A percentile compares a stretch with the other conserved stretches of the same genome.
These are phyloP conservation scores for Aspergillus transmontanensis DNA, from an alignment of 2,329 filamentous ascomycete genomes.

Conservation along the genomic window DNA sequence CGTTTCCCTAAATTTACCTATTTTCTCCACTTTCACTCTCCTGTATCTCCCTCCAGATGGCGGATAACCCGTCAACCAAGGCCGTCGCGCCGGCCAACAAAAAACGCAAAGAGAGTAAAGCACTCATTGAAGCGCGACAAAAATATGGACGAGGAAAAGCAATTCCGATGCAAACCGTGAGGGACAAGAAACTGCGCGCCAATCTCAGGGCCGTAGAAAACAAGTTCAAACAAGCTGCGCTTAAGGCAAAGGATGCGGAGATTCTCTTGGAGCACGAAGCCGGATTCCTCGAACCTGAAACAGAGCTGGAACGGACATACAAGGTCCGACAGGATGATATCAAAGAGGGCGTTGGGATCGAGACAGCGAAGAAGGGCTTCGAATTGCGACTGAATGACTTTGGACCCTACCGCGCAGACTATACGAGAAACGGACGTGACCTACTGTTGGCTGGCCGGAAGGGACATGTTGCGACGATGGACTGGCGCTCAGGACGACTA, in stretches of 20 bases:
- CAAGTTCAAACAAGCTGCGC: slow-evolving; percentile 77
- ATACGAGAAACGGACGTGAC: slow-evolving; percentile 84
- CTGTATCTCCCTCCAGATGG: slow-evolving; percentile 26
- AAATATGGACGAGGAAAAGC: slow-evolving; percentile 82
- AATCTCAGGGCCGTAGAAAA: slow-evolving; percentile 77
- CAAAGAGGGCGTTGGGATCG: slow-evolving; percentile 69
- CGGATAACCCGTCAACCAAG: slow-evolving; percentile 28
- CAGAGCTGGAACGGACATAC: slow-evolving; percentile 87
- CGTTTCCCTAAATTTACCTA: background rate
- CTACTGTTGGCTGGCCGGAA: slow-evolving; percentile 85
- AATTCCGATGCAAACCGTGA: slow-evolving; percentile 71
- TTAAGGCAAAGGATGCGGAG: slow-evolving; percentile 92
- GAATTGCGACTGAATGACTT: slow-evolving; percentile 80
- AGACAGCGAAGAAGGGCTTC: slow-evolving; percentile 90
- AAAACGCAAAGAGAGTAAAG: slow-evolving; percentile 42
- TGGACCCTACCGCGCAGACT: slow-evolving; percentile 87
- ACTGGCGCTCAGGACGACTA: slow-evolving; percentile 90
- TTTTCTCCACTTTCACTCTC: slow-evolving; percentile 3
- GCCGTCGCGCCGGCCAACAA: slow-evolving; percentile 35
- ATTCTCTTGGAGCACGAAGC: slow-evolving; percentile 84
- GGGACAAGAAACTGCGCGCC: slow-evolving; percentile 85
- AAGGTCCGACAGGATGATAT: slow-evolving; percentile 91
- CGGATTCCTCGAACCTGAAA: slow-evolving; percentile 86
- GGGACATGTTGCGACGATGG: slow-evolving; percentile 93
- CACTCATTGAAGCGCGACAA: slow-evolving; percentile 61